A percentile compares a stretch with the other conserved stretches of the same genome.
Conservation (phyloP, 179 eudicot species). For the Sideroxylon spinosum region DNA sequence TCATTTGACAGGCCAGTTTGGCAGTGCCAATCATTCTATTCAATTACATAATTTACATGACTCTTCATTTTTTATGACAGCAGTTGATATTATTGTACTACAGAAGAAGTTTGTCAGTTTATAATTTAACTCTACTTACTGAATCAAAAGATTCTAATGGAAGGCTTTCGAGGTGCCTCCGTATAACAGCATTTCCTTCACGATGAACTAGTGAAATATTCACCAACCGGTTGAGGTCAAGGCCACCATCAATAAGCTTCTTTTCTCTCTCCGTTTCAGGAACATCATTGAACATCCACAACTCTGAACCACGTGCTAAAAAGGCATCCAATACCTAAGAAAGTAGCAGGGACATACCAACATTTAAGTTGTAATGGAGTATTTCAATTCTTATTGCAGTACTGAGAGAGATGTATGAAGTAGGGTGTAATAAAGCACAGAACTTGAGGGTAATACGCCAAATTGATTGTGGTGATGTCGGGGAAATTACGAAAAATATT, state of each 20-base stretch:
- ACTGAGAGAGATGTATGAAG: slow-evolving; percentile 7
- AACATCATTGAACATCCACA: slow-evolving; percentile 97
- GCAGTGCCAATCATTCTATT: neutral
- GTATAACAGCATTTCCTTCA: slow-evolving; percentile 89
- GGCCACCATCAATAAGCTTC: slow-evolving; percentile 87
- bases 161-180: slow-evolving; percentile 74
- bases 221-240: slow-evolving; percentile 53
- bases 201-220: slow-evolving; percentile 72
- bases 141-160: slow-evolving; percentile 93
- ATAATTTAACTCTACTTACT: slow-evolving; percentile 40
- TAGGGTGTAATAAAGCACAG: neutral
- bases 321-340: slow-evolving; percentile 78
- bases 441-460: slow-evolving; percentile 12
- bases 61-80: neutral
- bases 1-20: slow-evolving; percentile 6
- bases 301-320: slow-evolving; percentile 76
- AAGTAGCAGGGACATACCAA: slow-evolving; percentile 5
- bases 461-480: slow-evolving; percentile 1
- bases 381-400: slow-evolving; percentile 8
- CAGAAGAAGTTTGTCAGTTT: neutral
- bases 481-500: neutral
- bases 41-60: neutral
- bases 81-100: neutral
- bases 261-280: slow-evolving; percentile 67
- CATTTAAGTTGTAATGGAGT: slow-evolving; percentile 8